Evolutionary conservation across 2,329 filamentous ascomycete species (phyloP).

Genomic region (Diaporthe ilicicola): DNA sequence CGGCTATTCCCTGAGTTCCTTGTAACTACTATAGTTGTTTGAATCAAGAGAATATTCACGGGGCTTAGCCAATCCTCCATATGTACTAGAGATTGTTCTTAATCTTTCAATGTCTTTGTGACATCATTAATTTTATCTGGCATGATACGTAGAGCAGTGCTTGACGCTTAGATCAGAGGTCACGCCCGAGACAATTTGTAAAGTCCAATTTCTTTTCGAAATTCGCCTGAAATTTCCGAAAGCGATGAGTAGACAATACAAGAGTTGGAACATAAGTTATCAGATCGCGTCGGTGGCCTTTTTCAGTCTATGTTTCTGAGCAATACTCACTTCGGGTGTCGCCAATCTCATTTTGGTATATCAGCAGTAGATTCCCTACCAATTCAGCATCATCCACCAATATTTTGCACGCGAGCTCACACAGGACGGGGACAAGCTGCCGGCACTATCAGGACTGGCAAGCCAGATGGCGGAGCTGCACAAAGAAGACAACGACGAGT

Average conservation of each 20-base stretch:
- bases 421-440: background rate
- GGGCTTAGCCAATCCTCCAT: background rate
- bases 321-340: no score
- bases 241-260: no score
- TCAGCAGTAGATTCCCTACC: no score
- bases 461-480: background rate
- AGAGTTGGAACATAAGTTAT: background rate
- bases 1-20: background rate
- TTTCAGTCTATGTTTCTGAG: no score
- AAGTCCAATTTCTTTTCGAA: background rate
- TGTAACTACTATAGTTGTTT: background rate
- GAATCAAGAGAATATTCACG: background rate
- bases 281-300: no score
- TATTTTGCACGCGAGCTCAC: background rate
- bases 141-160: background rate
- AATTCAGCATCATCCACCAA: accelerated
- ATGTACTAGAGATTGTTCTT: background rate
- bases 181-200: background rate
- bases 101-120: background rate
- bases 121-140: background rate
- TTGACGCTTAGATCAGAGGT: background rate
- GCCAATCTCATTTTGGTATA: no score
- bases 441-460: background rate
- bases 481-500: background rate
- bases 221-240: background rate